Conservation (phyloP, 805 yeast species). For the Candida boidinii region DNA sequence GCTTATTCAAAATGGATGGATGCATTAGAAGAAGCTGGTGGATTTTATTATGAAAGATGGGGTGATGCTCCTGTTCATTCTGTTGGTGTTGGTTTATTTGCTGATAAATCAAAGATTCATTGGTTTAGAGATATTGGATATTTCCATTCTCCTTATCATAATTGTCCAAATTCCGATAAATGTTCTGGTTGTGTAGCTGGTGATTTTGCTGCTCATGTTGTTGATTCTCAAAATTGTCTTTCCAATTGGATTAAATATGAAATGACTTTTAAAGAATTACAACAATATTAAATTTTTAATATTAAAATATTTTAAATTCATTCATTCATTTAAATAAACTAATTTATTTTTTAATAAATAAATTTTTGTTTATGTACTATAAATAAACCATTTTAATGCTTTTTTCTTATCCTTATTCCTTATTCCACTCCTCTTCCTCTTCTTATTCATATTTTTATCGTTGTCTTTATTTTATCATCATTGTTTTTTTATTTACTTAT, state of each 20-base stretch:
- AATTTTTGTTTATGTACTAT: too few relatives aligned
- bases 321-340: too few relatives aligned
- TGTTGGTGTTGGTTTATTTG: conserved; percentile 64
- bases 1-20: conserved; percentile 64
- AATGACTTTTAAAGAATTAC: conserved; percentile 26
- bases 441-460: too few relatives aligned
- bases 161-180: conserved; percentile 64
- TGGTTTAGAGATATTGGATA: conserved; percentile 87
- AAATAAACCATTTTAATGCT: too few relatives aligned
- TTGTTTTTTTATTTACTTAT: too few relatives aligned
- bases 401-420: too few relatives aligned
- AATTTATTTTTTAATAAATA: too few relatives aligned
- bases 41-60: conserved; percentile 87
- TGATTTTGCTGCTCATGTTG: conserved; percentile 25
- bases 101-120: conserved; percentile 62
- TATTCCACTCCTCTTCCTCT: too few relatives aligned
- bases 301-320: too few relatives aligned
- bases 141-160: conserved; percentile 62
- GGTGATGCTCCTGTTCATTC: conserved; percentile 92
- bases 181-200: conserved; percentile 30
- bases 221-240: conserved; percentile 25
- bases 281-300: conserved; percentile 15
- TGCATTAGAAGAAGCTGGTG: conserved; percentile 62
- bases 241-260: conserved; percentile 28
- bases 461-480: too few relatives aligned